These are phyloP conservation scores for Mycoemilia scoparia DNA, from an alignment of 192 early-diverging fungal species.

Conservation along the genomic window DNA sequence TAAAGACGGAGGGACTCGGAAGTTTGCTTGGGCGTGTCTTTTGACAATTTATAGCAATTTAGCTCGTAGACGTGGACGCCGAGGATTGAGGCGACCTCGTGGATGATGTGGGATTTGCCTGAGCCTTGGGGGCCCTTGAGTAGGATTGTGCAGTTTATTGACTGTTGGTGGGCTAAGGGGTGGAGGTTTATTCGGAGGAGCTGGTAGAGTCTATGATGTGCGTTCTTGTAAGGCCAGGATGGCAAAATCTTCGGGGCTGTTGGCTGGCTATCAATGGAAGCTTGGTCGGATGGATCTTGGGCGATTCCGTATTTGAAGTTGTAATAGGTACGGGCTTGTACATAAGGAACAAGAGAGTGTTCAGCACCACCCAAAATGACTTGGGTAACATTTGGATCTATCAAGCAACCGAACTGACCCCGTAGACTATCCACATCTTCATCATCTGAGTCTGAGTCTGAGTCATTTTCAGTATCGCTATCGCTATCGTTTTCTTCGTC, in stretches of 20 bases:
- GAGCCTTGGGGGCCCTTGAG: conserved; percentile 66
- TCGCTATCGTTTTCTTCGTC: conserved; percentile 1
- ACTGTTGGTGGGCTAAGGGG: conserved; percentile 46
- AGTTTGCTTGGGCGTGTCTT: conserved; percentile 67
- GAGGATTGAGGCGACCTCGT: conserved; percentile 42
- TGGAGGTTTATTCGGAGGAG: conserved; percentile 50
- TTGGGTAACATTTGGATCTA: too few relatives aligned
- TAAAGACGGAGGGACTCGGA: conserved; percentile 51
- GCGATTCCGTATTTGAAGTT: too few relatives aligned
- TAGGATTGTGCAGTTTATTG: conserved; percentile 49
- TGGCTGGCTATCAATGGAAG: too few relatives aligned
- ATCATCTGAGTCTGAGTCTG: background rate
- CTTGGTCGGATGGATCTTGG: too few relatives aligned
- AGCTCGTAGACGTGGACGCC: conserved; percentile 65
- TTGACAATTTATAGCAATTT: conserved; percentile 58
- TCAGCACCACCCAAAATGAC: too few relatives aligned
- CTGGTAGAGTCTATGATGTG: too few relatives aligned
- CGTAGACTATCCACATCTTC: too few relatives aligned
- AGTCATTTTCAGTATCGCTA: conserved; percentile 4
- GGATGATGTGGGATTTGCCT: conserved; percentile 60
- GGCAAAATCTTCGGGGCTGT: too few relatives aligned
- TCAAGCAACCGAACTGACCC: too few relatives aligned
- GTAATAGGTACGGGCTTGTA: too few relatives aligned
- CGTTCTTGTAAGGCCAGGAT: too few relatives aligned
- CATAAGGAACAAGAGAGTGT: too few relatives aligned